Conservation (phyloP, 2,329 filamentous ascomycete genomes). For the Exophiala bonariae region DNA sequence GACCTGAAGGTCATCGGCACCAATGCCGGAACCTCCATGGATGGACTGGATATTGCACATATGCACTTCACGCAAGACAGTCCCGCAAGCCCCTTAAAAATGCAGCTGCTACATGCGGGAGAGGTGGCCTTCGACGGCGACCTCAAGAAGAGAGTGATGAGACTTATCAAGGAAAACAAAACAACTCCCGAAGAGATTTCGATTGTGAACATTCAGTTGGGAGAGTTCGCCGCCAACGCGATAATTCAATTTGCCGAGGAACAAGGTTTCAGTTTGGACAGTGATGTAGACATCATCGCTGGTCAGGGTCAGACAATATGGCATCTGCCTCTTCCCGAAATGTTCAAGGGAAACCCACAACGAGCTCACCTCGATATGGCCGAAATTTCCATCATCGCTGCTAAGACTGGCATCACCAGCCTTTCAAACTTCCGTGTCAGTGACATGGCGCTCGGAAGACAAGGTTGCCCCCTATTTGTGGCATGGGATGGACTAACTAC, state of each 20-base stretch:
- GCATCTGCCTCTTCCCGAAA: slow-evolving; percentile 27
- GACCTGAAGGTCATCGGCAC: slow-evolving; percentile 14
- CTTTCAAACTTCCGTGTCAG: slow-evolving; percentile 29
- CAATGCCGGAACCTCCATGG: slow-evolving; percentile 31
- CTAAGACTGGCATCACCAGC: slow-evolving; percentile 27
- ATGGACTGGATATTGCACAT: slow-evolving; percentile 29
- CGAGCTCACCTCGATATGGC: slow-evolving; percentile 28
- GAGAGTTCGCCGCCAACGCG: slow-evolving; percentile 25
- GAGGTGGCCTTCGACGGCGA: slow-evolving; percentile 20
- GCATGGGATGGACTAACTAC: slow-evolving; percentile 25
- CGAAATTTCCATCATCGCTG: slow-evolving; percentile 28
- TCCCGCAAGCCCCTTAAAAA: slow-evolving; percentile 24
- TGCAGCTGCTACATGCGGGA: slow-evolving; percentile 25
- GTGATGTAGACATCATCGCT: slow-evolving; percentile 29
- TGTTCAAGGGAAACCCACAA: slow-evolving; percentile 26
- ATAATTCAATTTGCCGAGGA: slow-evolving; percentile 24
- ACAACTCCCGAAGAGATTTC: slow-evolving; percentile 30
- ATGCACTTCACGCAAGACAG: slow-evolving; percentile 31
- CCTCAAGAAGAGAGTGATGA: slow-evolving; percentile 26
- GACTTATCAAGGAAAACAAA: slow-evolving; percentile 27
- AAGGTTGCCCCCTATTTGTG: slow-evolving; percentile 29
- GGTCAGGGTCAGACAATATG: slow-evolving; percentile 31
- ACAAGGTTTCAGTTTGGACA: slow-evolving; percentile 21
- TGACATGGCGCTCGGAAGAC: slow-evolving; percentile 29
- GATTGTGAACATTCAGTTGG: slow-evolving; percentile 29